Evolutionary conservation across 129 eudicot species (phyloP).

Genomic region (Arctium minus): DNA sequence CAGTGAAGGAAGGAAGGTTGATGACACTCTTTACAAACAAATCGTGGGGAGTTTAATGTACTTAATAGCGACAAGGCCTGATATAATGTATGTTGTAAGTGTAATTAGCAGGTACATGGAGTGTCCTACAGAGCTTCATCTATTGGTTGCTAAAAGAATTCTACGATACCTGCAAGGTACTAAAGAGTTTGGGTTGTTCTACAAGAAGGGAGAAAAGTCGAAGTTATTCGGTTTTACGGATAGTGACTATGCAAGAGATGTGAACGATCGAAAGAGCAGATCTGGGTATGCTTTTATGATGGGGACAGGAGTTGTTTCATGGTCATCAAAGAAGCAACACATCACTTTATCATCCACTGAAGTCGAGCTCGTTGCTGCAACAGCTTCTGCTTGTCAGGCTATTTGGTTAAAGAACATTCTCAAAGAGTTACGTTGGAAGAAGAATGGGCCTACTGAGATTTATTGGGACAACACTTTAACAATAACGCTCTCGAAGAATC

Average conservation of each 20-base stretch:
- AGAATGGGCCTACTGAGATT: neutral
- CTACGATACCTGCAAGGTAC: neutral
- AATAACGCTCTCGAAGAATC: neutral
- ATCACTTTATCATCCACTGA: neutral
- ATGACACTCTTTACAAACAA: no score
- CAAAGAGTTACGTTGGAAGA: neutral
- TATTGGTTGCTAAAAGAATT: neutral
- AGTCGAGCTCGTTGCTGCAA: neutral
- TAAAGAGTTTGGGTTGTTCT: neutral
- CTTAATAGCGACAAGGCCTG: neutral
- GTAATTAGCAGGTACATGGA: neutral
- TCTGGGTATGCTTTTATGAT: neutral
- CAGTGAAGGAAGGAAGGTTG: no score
- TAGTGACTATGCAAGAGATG: neutral
- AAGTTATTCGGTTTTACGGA: neutral
- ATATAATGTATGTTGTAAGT: neutral
- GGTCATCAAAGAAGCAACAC: neutral
- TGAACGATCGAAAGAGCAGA: neutral
- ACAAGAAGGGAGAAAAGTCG: neutral
- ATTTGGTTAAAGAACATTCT: neutral
- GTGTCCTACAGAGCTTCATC: neutral
- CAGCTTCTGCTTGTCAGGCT: neutral
- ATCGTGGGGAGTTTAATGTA: no score
- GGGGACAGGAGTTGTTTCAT: neutral
- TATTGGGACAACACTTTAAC: neutral